A percentile compares a stretch with the other conserved stretches of the same genome.
phyloP scores from a whole-genome alignment of 2,329 filamentous ascomycete genomes.

The Fonsecaea erecta region DNA sequence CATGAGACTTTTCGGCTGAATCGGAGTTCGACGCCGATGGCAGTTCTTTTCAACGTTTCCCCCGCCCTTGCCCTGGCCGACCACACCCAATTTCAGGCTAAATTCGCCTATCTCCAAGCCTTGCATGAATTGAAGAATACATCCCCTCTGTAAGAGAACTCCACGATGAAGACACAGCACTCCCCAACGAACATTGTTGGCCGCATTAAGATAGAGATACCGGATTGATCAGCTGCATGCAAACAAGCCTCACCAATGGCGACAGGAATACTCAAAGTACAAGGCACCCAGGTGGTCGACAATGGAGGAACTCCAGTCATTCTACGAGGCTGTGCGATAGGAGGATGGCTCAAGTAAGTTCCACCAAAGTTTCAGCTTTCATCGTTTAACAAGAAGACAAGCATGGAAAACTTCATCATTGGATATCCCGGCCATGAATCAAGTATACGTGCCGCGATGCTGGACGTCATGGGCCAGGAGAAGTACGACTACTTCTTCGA shows the following conservation, averaged over 20 bases:
- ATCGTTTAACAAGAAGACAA: slow-evolving; percentile 34
- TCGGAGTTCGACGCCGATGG: slow-evolving; percentile 10
- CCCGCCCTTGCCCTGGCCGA: background rate
- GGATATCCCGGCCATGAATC: slow-evolving; percentile 65
- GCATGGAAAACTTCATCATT: slow-evolving; percentile 68
- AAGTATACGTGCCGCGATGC: slow-evolving; percentile 60
- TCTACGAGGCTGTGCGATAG: slow-evolving; percentile 54
- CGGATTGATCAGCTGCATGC: background rate
- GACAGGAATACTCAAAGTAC: slow-evolving; percentile 47
- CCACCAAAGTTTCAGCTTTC: slow-evolving; percentile 30
- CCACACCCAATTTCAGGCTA: background rate
- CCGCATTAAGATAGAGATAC: background rate
- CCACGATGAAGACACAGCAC: background rate
- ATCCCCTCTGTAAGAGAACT: background rate
- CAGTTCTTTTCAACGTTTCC: background rate
- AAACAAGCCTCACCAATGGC: slow-evolving; percentile 19
- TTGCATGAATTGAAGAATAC: background rate
- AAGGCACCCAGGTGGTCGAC: slow-evolving; percentile 54
- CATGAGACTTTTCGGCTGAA: background rate
- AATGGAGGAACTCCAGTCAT: slow-evolving; percentile 52
- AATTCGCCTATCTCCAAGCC: background rate
- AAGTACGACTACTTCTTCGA: slow-evolving; percentile 58
- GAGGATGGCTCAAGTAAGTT: slow-evolving; percentile 45
- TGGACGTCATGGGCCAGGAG: slow-evolving; percentile 59
- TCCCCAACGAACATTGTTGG: background rate